Percentiles rank a stretch among this genome's conserved stretches.
phyloP scores from a whole-genome alignment of 176 grass and related monocot genomes.

The Rhipidocladum racemiflorum region DNA sequence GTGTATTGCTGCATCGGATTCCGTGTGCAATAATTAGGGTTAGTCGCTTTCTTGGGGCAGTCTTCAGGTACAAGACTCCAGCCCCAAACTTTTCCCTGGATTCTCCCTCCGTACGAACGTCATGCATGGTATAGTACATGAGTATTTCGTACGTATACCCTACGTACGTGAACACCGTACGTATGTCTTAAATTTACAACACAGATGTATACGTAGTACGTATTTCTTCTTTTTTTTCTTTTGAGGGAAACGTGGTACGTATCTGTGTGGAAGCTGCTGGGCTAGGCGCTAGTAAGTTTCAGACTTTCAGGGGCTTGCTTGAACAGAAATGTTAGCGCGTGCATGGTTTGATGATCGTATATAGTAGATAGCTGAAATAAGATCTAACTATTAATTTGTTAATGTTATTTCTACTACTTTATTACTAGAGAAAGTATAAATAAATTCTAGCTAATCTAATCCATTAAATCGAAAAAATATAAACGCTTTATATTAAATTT shows the following conservation, averaged over 20 bases:
- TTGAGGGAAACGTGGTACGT: not conserved
- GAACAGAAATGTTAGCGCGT: not conserved
- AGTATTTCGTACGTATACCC: not conserved
- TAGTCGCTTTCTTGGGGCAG: constrained; percentile 91
- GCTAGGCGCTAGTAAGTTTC: not conserved
- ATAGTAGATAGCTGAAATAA: no score
- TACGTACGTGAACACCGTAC: not conserved
- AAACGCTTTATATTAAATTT: no score
- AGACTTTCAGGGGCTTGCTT: not conserved
- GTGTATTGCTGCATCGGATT: constrained; percentile 84
- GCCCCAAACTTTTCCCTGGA: constrained; percentile 58
- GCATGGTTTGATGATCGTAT: not conserved
- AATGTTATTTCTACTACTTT: no score
- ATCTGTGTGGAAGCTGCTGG: not conserved
- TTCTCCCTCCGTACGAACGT: constrained; percentile 40
- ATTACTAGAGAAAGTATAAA: no score
- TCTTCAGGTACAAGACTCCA: constrained; percentile 99
- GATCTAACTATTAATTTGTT: no score
- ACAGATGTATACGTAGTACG: not conserved
- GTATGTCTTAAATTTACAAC: not conserved
- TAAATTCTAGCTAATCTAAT: no score
- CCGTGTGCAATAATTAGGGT: constrained; percentile 85
- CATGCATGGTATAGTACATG: not conserved
- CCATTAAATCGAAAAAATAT: no score
- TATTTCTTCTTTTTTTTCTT: no score